Evolutionary conservation across 2,329 filamentous ascomycete species (phyloP).

Genomic region (Fusarium abutilonis): DNA sequence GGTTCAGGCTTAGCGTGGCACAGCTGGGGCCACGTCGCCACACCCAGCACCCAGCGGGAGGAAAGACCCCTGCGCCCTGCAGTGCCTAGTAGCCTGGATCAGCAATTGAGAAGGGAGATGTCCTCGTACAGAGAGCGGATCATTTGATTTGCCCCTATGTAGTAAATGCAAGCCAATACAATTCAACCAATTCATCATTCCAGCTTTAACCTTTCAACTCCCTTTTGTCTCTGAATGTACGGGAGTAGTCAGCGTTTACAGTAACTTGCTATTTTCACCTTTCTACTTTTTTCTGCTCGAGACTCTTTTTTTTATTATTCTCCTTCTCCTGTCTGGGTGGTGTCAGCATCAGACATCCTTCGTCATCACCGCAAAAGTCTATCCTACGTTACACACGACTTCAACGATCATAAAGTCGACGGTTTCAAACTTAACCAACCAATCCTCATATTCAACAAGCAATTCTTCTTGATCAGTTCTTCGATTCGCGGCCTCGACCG

Average conservation of each 20-base stretch:
- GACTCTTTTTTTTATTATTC: constrained; percentile 11
- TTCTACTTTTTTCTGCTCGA: not conserved
- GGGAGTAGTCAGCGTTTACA: constrained; percentile 5
- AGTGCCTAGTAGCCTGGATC: not conserved
- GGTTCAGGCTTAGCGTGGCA: constrained; percentile 20
- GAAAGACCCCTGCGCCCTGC: constrained; percentile 25
- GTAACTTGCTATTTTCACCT: constrained; percentile 7
- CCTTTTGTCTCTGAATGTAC: constrained; percentile 26
- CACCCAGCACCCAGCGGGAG: constrained; percentile 7
- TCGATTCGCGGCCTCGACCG: constrained; percentile 23
- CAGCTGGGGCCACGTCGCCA: constrained; percentile 39
- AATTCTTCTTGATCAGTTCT: constrained; percentile 6
- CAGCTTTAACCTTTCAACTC: constrained; percentile 24
- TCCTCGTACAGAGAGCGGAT: constrained; percentile 30
- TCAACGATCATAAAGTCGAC: constrained; percentile 27
- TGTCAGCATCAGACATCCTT: constrained; percentile 26
- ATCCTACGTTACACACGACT: constrained; percentile 38
- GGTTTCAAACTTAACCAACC: constrained; percentile 13
- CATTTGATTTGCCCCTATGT: constrained; percentile 31
- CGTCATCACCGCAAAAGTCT: constrained; percentile 28
- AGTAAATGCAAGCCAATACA: constrained; percentile 39
- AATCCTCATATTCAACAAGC: not conserved
- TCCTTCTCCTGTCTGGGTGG: constrained; percentile 6
- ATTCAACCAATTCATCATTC: constrained; percentile 36
- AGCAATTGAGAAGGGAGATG: constrained; percentile 18